Evolutionary conservation across 495 filamentous ascomycete genomes (phyloP), one percentile per base, ranked within the genome.

Genomic region (Neurospora intermedia): DNA sequence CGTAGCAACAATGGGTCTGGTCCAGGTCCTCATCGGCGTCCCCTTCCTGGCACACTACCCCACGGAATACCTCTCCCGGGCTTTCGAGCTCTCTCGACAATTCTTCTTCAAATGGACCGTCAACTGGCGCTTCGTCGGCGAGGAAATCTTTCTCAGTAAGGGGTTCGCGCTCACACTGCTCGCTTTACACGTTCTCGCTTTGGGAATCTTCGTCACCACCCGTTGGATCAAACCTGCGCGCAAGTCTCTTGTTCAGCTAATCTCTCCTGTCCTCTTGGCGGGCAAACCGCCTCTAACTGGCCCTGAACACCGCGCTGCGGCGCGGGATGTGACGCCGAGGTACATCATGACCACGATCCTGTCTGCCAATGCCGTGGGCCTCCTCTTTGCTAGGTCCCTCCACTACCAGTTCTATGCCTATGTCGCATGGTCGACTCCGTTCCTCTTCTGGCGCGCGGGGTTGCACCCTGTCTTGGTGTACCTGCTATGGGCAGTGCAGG

Each of bases 31-130:
- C 27, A 86, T 97, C 69, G 93, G 88, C 4, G 83, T 90, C 18
- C 93, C 94, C 3, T 98, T 98, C 81, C 82, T 97, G 31, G 83
- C 85, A 9, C 80, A 80, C 42, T 91, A 93, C 76, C 82, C 90
- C 18, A 80, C 77, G 66, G 92, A 92, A 13, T 99, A 99, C 76
- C 74, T 94, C 6, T 85, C 86, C 41, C 84, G 91, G 69, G 94
- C 96, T 0, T 99, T 99, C 76, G 94, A 99, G 83, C 84, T 99
- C 39, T 92, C 92, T 39, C 86, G 96, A 66, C 88, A 90, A 75
- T 99, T 99, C 80, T 85, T 97, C 75, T 98, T 93, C 85, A 94
- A 97, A 80, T 98, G 96, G 96, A 98, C 96, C 0, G 96, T 99
- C 73, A 99, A 99, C 81, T 99, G 95, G 95, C 88, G 95, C 62